Percentiles rank a stretch among this genome's conserved stretches.
Evolutionary conservation across 139 green algal species (phyloP).

Genomic region (Coelastrella sp.): DNA sequence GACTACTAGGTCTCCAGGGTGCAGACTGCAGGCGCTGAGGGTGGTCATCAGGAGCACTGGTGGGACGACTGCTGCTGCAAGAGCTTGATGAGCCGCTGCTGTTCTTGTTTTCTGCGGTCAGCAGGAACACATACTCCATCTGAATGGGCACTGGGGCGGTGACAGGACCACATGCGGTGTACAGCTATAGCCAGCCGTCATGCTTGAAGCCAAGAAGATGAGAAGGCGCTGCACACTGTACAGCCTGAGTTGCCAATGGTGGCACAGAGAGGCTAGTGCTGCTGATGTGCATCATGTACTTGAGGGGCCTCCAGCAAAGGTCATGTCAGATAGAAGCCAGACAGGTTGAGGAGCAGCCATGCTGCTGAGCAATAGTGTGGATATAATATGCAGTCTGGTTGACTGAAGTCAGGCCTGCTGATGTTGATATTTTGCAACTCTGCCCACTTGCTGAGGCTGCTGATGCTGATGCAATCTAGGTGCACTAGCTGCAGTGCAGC

Average conservation of each 20-base stretch:
- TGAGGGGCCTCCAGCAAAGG: too few species aligned
- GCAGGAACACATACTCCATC: background rate
- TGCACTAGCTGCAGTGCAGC: background rate
- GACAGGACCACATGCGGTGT: too few species aligned
- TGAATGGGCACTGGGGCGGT: background rate
- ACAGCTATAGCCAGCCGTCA: background rate
- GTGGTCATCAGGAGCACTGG: background rate
- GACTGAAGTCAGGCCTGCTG: background rate
- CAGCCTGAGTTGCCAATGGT: too few species aligned
- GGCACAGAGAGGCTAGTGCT: too few species aligned
- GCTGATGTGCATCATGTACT: too few species aligned
- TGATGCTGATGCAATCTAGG: background rate
- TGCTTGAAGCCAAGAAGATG: background rate
- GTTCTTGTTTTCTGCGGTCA: too few species aligned
- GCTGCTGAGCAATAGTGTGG: background rate
- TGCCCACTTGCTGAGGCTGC: background rate
- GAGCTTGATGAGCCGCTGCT: background rate
- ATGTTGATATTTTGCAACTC: background rate
- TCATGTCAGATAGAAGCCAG: background rate
- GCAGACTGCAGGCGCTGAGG: conserved; percentile 20
- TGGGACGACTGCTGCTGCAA: background rate
- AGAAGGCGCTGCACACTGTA: too few species aligned
- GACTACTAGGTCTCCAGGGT: conserved; percentile 7
- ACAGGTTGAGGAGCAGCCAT: background rate
- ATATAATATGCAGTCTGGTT: background rate